Conservation (phyloP, 2,329 filamentous ascomycete genomes). For the Chrysoporthe austroafricana region DNA sequence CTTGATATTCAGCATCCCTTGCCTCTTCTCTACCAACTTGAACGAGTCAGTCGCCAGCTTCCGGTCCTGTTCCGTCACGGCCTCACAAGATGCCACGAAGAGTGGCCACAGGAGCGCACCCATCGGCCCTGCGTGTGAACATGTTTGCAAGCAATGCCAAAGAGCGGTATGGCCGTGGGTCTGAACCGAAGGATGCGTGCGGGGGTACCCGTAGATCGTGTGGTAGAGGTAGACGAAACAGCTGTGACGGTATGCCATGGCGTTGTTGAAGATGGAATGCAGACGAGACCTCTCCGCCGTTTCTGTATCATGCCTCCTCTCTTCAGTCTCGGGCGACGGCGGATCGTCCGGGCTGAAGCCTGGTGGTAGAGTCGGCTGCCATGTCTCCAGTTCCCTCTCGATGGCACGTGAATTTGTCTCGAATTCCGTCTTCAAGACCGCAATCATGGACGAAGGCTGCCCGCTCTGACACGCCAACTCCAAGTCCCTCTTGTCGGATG, state of each 20-base stretch:
- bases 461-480: conserved; percentile 47
- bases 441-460: conserved; percentile 45
- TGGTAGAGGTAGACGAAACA: conserved; percentile 62
- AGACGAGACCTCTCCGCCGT: conserved; percentile 47
- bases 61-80: conserved; percentile 52
- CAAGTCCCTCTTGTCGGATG: conserved; percentile 56
- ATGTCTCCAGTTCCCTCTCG: conserved; percentile 57
- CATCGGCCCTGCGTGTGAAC: conserved; percentile 62
- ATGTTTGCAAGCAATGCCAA: conserved; percentile 58
- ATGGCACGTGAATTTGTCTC: conserved; percentile 57
- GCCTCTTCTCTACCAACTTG: conserved; percentile 55
- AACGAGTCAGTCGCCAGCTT: conserved; percentile 56
- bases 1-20: conserved; percentile 69
- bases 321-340: conserved; percentile 22
- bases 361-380: conserved; percentile 56
- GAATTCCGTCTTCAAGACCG: conserved; percentile 54
- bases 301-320: conserved; percentile 29
- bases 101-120: conserved; percentile 67
- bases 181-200: conserved; percentile 56
- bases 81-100: conserved; percentile 67
- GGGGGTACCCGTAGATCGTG: conserved; percentile 53
- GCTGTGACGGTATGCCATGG: conserved; percentile 63
- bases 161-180: conserved; percentile 55
- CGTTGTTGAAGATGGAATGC: conserved; percentile 61
- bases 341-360: conserved; percentile 37